Evolutionary conservation across 2,329 filamentous ascomycete genomes (phyloP).

Genomic region (Trichothecium sympodiale): DNA sequence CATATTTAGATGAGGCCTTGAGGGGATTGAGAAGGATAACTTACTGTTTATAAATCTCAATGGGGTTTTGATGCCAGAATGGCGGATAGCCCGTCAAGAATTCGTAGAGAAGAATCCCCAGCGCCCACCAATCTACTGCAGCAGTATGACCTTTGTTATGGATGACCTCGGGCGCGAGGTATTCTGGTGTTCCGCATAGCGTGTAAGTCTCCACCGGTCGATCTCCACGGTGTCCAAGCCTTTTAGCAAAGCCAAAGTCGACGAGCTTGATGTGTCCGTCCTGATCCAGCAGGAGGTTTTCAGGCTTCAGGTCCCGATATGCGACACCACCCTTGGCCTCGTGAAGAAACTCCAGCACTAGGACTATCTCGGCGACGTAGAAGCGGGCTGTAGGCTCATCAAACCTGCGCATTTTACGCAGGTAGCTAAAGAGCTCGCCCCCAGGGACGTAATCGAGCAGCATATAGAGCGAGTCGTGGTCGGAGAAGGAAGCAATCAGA

Average conservation of each 20-base stretch:
- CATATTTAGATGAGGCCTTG: neutral
- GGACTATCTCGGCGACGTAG: slow-evolving; percentile 74
- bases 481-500: slow-evolving; percentile 68
- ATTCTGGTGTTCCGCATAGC: slow-evolving; percentile 73
- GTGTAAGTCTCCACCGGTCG: slow-evolving; percentile 63
- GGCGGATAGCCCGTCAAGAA: slow-evolving; percentile 77
- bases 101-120: slow-evolving; percentile 76
- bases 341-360: slow-evolving; percentile 72
- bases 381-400: slow-evolving; percentile 69
- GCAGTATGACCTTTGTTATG: slow-evolving; percentile 68
- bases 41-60: slow-evolving; percentile 75
- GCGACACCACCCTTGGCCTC: slow-evolving; percentile 68
- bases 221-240: slow-evolving; percentile 46
- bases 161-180: slow-evolving; percentile 75
- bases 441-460: slow-evolving; percentile 75
- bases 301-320: slow-evolving; percentile 73
- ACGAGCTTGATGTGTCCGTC: slow-evolving; percentile 74
- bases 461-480: slow-evolving; percentile 70
- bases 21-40: slow-evolving; percentile 13
- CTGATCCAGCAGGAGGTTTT: slow-evolving; percentile 69
- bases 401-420: slow-evolving; percentile 67
- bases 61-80: slow-evolving; percentile 79
- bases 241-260: slow-evolving; percentile 79
- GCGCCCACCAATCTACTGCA: slow-evolving; percentile 80
- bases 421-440: slow-evolving; percentile 75